phyloP scores from a whole-genome alignment of 2,329 filamentous ascomycete species.

The Graphilbum fragrans region DNA sequence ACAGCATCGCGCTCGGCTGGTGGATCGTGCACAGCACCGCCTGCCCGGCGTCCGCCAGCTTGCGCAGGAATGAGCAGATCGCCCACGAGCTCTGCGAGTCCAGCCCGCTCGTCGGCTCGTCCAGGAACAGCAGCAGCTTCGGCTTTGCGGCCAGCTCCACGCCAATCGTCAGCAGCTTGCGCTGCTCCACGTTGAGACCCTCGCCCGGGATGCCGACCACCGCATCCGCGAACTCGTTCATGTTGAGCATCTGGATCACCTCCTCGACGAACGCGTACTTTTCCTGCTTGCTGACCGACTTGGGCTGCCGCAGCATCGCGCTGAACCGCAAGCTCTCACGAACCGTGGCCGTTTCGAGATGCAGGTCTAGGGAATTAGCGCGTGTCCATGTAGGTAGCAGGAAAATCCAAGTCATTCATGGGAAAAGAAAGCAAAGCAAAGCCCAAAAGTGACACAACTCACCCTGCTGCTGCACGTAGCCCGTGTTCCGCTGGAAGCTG shows the following conservation, averaged over 20 bases:
- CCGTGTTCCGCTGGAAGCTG: constrained; percentile 83
- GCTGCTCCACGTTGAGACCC: constrained; percentile 61
- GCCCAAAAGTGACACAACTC: not conserved
- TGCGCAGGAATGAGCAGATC: constrained; percentile 76
- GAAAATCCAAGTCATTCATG: too few relatives aligned
- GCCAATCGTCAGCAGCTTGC: constrained; percentile 71
- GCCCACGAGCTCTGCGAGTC: constrained; percentile 91
- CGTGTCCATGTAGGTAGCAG: not conserved
- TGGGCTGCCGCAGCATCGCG: constrained; percentile 73
- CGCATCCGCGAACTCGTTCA: constrained; percentile 82
- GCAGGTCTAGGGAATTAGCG: constrained; percentile 40
- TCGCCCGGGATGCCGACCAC: constrained; percentile 84
- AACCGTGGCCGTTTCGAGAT: constrained; percentile 72
- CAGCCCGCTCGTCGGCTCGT: constrained; percentile 90
- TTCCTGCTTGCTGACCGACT: constrained; percentile 55
- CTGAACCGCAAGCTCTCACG: constrained; percentile 80
- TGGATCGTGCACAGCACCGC: constrained; percentile 96
- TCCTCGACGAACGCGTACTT: constrained; percentile 87
- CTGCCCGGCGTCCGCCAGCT: constrained; percentile 76
- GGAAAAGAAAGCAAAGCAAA: not conserved
- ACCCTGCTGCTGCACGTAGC: constrained; percentile 75
- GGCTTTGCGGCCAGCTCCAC: constrained; percentile 94
- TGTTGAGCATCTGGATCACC: constrained; percentile 81
- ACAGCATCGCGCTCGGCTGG: constrained; percentile 90
- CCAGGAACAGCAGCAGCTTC: constrained; percentile 76